A percentile compares a stretch with the other conserved stretches of the same genome.
Conservation (phyloP, 192 early-diverging fungal species). For the Radiomyces spectabilis region DNA sequence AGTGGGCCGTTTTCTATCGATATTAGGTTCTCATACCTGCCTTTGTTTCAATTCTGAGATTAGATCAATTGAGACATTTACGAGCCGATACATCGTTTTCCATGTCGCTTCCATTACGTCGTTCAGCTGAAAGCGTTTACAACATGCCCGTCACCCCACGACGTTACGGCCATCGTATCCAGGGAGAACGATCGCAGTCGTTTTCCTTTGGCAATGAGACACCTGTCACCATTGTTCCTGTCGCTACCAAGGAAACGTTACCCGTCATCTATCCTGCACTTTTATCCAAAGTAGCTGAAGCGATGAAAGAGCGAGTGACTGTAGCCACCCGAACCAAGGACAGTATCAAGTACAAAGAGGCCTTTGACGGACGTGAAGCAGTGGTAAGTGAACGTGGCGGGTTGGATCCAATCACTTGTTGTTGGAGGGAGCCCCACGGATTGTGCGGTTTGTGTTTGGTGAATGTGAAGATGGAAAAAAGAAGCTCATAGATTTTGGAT, state of each 20-base stretch:
- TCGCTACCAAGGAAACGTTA: conserved; percentile 1
- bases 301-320: conserved; percentile 51
- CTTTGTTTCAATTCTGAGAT: background rate
- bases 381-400: conserved; percentile 49
- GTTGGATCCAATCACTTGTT: no score
- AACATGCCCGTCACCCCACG: conserved; percentile 11
- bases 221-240: background rate
- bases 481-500: no score
- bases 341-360: conserved; percentile 72
- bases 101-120: background rate
- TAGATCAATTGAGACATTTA: background rate
- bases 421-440: no score
- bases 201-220: conserved; percentile 10
- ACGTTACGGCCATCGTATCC: background rate
- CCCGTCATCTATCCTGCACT: conserved; percentile 68
- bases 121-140: conserved; percentile 24
- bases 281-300: conserved; percentile 59
- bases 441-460: no score
- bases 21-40: background rate
- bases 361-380: conserved; percentile 83
- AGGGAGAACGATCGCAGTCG: conserved; percentile 14
- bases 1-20: no score
- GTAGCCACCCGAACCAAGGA: conserved; percentile 65
- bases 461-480: no score
- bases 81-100: background rate